Percentiles rank a stretch among this genome's conserved stretches.
These are phyloP conservation scores for Spergularia bocconei DNA, from an alignment of 148 eudicot species.

Conservation along the genomic window DNA sequence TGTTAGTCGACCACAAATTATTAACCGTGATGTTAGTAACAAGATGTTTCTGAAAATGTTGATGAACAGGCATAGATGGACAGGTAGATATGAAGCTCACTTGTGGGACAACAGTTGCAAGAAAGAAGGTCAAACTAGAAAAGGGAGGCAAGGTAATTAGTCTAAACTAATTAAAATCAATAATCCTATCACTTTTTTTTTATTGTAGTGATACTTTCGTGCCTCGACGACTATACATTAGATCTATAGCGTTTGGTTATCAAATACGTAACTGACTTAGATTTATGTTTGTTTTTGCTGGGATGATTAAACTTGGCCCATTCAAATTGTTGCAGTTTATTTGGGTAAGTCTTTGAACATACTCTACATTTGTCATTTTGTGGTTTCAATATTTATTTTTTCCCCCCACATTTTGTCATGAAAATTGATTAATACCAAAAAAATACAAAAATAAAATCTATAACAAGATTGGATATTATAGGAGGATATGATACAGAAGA, in stretches of 20 bases:
- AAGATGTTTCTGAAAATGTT: not conserved
- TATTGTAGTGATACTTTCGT: too few relatives aligned
- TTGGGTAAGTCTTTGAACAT: slow-evolving; percentile 55
- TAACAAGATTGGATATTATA: slow-evolving; percentile 7
- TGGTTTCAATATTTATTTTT: not conserved
- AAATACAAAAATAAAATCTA: too few relatives aligned
- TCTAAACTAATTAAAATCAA: not conserved
- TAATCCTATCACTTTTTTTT: not conserved
- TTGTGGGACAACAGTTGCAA: slow-evolving; percentile 66
- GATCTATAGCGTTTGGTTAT: too few relatives aligned
- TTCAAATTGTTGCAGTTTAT: slow-evolving; percentile 52
- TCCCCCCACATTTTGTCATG: not conserved
- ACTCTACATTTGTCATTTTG: slow-evolving; percentile 13
- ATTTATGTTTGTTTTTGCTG: slow-evolving; percentile 5
- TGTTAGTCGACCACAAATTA: too few relatives aligned
- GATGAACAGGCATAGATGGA: slow-evolving; percentile 74
- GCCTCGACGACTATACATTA: too few relatives aligned
- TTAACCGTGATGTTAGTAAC: too few relatives aligned
- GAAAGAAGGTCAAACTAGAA: slow-evolving; percentile 95
- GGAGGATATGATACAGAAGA: slow-evolving; percentile 97
- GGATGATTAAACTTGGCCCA: slow-evolving; percentile 8
- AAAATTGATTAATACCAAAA: not conserved
- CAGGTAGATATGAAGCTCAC: slow-evolving; percentile 46
- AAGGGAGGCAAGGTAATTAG: slow-evolving; percentile 87
- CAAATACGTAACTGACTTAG: slow-evolving; percentile 1